Base-by-base conservation (phyloP, 768 basidiomycete genomes). In the Calocybe cyanea region DNA sequence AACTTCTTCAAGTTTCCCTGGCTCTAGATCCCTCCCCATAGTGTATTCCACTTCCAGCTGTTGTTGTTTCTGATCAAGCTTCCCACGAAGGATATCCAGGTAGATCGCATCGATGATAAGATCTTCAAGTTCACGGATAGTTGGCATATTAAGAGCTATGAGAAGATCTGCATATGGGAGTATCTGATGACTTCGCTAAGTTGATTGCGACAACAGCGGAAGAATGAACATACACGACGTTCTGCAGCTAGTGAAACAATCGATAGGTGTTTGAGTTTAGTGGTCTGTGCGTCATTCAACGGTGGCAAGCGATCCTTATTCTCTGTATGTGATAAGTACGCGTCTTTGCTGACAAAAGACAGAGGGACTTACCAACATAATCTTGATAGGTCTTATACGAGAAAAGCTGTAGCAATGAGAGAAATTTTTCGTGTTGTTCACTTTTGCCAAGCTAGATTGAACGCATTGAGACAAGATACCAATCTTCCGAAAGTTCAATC, bases 71-170 rank as follows among this genome's bases (percentile, higher is more conserved):
- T 97, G 95, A 65, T 97, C 92, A 39, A 99, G 83, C 59, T 90
- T 92, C 8, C 92, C 95, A 40, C 82, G 81, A 30, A 99, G 74
- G 31, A 96, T 71, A 61, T 91, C 87, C 32, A 89, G 81, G 66
- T 97, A 98, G 64, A 97, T 93, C 9, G 88, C 88, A 57, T 97
- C 93, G 63, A 99, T 98, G 60, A 98, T 89, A 52, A 97, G 81
- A 65, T 97, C 94, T 63, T 99, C 95, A 2, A 99, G 82, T 46
- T 88, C 88, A 43, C 94, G 85, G 47, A 94, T 81, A 4, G 79
- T 83, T 2, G 81, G 73, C 64, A 95, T 76, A 39, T 90, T 78
- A 15, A 99, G 77, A 2, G 76, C 69, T 41, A 77, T 60, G 6
- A 90, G 77, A 1, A 98, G 77, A 28, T 76, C 67, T 8, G 80